Evolutionary conservation across 2,329 filamentous ascomycete genomes (phyloP), one percentile per base, ranked within the genome.

Genomic region (Aspergillus bombycis): DNA sequence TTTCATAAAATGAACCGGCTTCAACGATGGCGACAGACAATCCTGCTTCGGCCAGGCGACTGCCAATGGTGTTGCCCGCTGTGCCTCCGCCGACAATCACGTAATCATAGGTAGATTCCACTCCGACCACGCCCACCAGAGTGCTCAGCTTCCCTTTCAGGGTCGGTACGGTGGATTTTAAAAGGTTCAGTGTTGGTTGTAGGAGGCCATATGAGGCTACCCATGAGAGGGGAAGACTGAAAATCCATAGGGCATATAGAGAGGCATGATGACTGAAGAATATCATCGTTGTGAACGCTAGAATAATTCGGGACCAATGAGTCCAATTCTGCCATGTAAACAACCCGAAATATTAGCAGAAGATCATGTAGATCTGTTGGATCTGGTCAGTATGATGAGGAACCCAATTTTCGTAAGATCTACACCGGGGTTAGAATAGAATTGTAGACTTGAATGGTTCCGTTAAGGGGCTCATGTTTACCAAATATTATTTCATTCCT

Each of bases 1-100:
- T 48, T 57, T 77, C 67, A 57, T 75, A 76, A 63, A 72, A 76
- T 6, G 61, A 64, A 23, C 71, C 71, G 19, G 71, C 71, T 58
- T 73, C 71, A 19, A 73, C 61, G 41, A 77, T 66, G 10, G 74
- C 75, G 14, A 77, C 72, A 12, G 53, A 60, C n/a, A 65, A 50
- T 14, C 53, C 58, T 8, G 65, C 41, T 54, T 70, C 62, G 6
- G 72, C 62, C n/a, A 74, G 61, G 26, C 72, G 64, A n/a, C 58
- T 26, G 16, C 62, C 65, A 8, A 67, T 54, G 0, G 65, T 61
- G 21, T 70, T 41, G 14, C 71, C 70, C 1, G 65, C 68, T 12
- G 65, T 69, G 11, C 71, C 71, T 16, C 66, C 70, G 23, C 71
- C 71, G 11, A 72, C 59, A 12, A 72, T 61, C 19, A 65, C 41